Evolutionary conservation across 164 flowering plant genomes (phyloP).

Genomic region (Magnolia officinalis): DNA sequence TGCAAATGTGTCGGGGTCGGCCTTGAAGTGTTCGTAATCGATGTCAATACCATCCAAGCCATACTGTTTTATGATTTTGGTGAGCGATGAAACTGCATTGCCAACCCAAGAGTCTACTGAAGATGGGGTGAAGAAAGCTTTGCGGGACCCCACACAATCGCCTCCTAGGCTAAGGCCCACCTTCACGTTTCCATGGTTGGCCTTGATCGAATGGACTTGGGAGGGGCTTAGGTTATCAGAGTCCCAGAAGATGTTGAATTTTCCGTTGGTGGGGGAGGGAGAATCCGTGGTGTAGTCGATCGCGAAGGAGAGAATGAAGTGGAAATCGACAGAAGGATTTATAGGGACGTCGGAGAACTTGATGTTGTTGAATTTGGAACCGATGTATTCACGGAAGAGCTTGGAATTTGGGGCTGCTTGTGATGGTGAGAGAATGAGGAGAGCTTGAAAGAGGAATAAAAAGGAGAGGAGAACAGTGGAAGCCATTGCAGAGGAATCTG

Average conservation of each 20-base stretch:
- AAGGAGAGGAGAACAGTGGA: background rate
- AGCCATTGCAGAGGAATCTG: background rate
- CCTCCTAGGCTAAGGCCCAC: conserved; percentile 63
- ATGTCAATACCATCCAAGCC: conserved; percentile 53
- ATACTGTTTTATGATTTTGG: conserved; percentile 39
- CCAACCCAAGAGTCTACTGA: conserved; percentile 53
- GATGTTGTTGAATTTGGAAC: conserved; percentile 52
- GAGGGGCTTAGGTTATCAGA: conserved; percentile 39
- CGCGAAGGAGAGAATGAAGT: conserved; percentile 66
- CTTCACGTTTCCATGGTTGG: conserved; percentile 37
- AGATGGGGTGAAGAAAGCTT: conserved; percentile 41
- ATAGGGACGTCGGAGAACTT: conserved; percentile 52
- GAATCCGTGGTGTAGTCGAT: conserved; percentile 53
- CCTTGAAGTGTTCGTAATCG: conserved; percentile 49
- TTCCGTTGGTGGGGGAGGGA: conserved; percentile 61
- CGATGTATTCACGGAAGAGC: conserved; percentile 48
- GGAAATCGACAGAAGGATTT: conserved; percentile 41
- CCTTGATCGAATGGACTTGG: conserved; percentile 38
- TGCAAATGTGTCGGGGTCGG: conserved; percentile 37
- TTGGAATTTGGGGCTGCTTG: conserved; percentile 28
- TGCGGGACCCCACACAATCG: conserved; percentile 23
- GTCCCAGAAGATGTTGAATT: conserved; percentile 61
- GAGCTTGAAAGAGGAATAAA: background rate
- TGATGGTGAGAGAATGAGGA: background rate
- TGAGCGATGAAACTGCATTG: conserved; percentile 61